Conservation (phyloP, 176 grass and related monocot species). For the Secale cereale region DNA sequence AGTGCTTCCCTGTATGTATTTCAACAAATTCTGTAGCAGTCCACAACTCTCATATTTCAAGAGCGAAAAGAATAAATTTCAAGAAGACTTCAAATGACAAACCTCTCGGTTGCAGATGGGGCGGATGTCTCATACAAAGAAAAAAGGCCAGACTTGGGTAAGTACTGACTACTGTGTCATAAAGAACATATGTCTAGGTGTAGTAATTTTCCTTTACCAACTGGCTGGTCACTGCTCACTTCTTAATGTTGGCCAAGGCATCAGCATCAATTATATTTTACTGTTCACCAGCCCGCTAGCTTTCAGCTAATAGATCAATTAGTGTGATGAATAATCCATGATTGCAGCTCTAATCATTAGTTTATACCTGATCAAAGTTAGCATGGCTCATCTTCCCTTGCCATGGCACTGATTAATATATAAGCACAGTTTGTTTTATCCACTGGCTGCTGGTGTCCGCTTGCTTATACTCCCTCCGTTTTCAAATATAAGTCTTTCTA, state of each 20-base stretch:
- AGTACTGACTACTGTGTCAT: background rate
- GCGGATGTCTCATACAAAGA: too few relatives aligned
- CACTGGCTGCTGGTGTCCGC: too few relatives aligned
- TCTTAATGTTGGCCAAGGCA: background rate
- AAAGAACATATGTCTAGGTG: too few relatives aligned
- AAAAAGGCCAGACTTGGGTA: background rate
- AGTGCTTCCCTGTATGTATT: background rate
- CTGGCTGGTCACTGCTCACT: background rate
- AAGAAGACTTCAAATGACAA: background rate
- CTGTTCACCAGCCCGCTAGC: too few relatives aligned
- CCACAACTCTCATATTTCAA: background rate
- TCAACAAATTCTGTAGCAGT: background rate
- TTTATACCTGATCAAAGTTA: background rate
- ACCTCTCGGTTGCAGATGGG: too few relatives aligned
- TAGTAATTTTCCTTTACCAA: too few relatives aligned
- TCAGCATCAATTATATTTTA: background rate
- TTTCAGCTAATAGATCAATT: background rate
- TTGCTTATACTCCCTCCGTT: too few relatives aligned
- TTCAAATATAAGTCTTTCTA: too few relatives aligned
- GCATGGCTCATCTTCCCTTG: background rate
- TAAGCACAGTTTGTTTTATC: too few relatives aligned
- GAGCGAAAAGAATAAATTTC: background rate
- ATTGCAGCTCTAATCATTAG: background rate
- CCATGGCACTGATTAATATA: too few relatives aligned
- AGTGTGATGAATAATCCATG: background rate